Base-by-base conservation (phyloP, 164 flowering plant species). In the Saururus chinensis region DNA sequence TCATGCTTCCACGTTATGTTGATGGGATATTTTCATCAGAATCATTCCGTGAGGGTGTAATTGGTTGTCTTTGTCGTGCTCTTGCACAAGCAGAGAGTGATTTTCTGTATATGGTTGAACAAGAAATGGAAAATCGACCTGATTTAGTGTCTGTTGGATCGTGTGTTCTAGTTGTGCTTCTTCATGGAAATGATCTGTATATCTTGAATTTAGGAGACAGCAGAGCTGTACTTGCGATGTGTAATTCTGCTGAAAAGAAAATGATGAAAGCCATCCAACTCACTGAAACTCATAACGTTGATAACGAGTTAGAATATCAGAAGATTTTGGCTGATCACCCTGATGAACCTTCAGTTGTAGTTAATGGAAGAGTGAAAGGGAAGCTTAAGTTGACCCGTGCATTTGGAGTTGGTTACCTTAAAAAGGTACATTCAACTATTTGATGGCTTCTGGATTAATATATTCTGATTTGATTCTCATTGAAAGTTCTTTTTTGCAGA, bases 121-220 rank as follows among this genome's bases (percentile, higher is more conserved):
- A 73, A 41, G 75, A 73, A 62, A 73, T 73, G 75, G 75, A 68
- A 58, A 72, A 68, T 37, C 69, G 75, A 16, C 75, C 75, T 49
- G 75, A 73, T 53, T 68, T 73, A 25, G 75, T 73, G 19, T 73
- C 63, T 73, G 75, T 73, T 23, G 75, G 75, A n/a, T 68, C 75
- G 1, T 73, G 75, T 62, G 75, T 73, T 24, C 61, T 73, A 19
- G 57, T 62, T 64, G 72, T 68, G 21, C 72, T 68, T 55, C 75
- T 73, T 65, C 72, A 73, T 62, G 75, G 67, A 30, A 68, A 65
- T 26, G 60, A 68, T 62, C 58, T 73, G 40, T 73, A 68, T 57
- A 58, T 62, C 24, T 60, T 73, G 20, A 73, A 73, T 62, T 51
- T 73, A 48, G 75, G 75, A 0, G 75, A 73, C 59, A 73, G 75